These are phyloP conservation scores for Aschersonia sp. DNA, from an alignment of 2,329 filamentous ascomycete genomes.

Conservation along the genomic window DNA sequence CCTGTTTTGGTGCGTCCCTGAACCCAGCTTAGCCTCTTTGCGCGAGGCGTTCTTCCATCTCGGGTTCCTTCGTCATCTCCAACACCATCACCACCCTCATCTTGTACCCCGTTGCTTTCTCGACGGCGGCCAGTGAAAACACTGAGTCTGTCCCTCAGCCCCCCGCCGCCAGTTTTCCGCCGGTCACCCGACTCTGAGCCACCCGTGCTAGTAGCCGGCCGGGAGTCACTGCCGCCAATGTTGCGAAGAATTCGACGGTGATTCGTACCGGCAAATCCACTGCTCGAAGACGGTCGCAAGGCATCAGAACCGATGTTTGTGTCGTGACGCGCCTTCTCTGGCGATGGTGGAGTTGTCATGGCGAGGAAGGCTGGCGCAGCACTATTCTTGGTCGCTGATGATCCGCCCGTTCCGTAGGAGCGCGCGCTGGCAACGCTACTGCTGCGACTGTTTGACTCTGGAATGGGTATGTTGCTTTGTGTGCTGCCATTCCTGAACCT, in stretches of 20 bases:
- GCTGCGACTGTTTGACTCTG: slow-evolving; percentile 32
- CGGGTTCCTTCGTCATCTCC: slow-evolving; percentile 8
- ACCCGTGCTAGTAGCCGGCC: slow-evolving; percentile 3
- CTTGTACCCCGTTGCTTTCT: slow-evolving; percentile 8
- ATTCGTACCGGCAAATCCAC: slow-evolving; percentile 11
- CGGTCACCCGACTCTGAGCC: slow-evolving; percentile 2
- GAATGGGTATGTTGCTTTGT: slow-evolving; percentile 30
- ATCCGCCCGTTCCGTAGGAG: slow-evolving; percentile 23
- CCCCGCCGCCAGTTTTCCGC: slow-evolving; percentile 14
- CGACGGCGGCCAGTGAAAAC: slow-evolving; percentile 16
- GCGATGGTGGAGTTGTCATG: slow-evolving; percentile 31
- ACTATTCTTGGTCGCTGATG: slow-evolving; percentile 12
- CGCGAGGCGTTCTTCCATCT: slow-evolving; percentile 4
- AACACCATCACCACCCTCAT: slow-evolving; percentile 8
- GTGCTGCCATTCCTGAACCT: slow-evolving; percentile 32
- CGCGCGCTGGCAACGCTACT: slow-evolving; percentile 35
- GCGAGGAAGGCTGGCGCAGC: slow-evolving; percentile 25
- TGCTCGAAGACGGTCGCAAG: slow-evolving; percentile 17
- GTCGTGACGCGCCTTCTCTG: slow-evolving; percentile 13
- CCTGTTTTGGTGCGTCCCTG: slow-evolving; percentile 8
- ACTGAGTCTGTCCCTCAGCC: slow-evolving; percentile 20
- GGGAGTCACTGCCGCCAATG: slow-evolving; percentile 7
- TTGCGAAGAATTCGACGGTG: slow-evolving; percentile 7
- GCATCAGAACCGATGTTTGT: slow-evolving; percentile 15
- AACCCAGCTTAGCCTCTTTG: slow-evolving; percentile 4